phyloP scores from a whole-genome alignment of 2,329 filamentous ascomycete genomes.

The Fusarium subglutinans region DNA sequence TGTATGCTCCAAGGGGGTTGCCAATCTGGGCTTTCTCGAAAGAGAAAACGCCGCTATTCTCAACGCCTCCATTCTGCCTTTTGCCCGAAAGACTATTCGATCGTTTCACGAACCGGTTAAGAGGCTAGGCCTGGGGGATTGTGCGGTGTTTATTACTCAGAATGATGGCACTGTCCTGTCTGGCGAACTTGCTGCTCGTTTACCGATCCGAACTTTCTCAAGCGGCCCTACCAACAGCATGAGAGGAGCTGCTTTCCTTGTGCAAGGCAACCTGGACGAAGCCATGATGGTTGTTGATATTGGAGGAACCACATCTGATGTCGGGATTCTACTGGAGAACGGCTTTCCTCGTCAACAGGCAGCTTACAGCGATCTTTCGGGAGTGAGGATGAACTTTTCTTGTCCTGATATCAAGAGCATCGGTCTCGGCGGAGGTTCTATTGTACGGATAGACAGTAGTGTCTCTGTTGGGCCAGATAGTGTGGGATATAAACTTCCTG shows the following conservation, averaged over 20 bases:
- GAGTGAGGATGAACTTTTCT: slow-evolving; percentile 69
- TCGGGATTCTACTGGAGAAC: slow-evolving; percentile 67
- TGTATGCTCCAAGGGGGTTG: slow-evolving; percentile 62
- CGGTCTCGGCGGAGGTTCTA: slow-evolving; percentile 67
- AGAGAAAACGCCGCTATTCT: slow-evolving; percentile 72
- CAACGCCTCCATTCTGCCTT: slow-evolving; percentile 68
- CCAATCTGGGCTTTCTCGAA: slow-evolving; percentile 65
- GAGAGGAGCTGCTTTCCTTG: slow-evolving; percentile 69
- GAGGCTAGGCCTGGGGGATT: slow-evolving; percentile 58
- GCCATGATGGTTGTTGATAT: slow-evolving; percentile 71
- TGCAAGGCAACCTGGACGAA: slow-evolving; percentile 49
- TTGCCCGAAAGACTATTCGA: slow-evolving; percentile 65
- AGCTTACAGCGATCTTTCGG: slow-evolving; percentile 69
- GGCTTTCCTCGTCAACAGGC: slow-evolving; percentile 72
- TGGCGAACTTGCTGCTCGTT: slow-evolving; percentile 60
- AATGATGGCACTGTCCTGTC: slow-evolving; percentile 71
- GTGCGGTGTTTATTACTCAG: slow-evolving; percentile 68
- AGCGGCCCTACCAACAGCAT: slow-evolving; percentile 72
- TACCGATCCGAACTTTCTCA: slow-evolving; percentile 70
- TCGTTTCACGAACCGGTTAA: slow-evolving; percentile 64
- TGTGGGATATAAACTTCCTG: slow-evolving; percentile 66
- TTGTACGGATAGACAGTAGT: slow-evolving; percentile 54
- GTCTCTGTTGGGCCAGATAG: slow-evolving; percentile 67
- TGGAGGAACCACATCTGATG: slow-evolving; percentile 73
- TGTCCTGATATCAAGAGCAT: slow-evolving; percentile 68